A percentile compares a stretch with the other conserved stretches of the same genome.
Conservation (phyloP, 352 stramenopile genomes). For the Hyaloperonospora brassicae region DNA sequence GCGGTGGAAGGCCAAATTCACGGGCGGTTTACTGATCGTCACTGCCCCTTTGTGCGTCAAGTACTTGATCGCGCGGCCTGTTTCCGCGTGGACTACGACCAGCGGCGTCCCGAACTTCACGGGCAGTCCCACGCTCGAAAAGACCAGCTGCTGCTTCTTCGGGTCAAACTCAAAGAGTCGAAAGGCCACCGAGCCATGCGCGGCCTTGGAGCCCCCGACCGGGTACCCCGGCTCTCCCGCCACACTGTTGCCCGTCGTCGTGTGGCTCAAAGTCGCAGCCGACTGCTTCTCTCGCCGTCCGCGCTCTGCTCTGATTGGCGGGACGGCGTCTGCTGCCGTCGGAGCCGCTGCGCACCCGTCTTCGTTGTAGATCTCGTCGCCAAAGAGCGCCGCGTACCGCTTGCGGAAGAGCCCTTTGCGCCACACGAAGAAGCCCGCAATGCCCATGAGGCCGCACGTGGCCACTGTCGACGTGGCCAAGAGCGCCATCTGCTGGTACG, state of each 20-base stretch:
- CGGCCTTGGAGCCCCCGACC: conserved; percentile 8
- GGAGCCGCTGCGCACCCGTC: conserved; percentile 2
- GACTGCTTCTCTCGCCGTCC: conserved; percentile 8
- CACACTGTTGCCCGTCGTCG: conserved; percentile 18
- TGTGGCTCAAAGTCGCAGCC: conserved; percentile 7
- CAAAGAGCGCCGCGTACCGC: conserved; percentile 62
- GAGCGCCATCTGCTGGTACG: conserved; percentile 63
- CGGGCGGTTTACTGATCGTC: conserved; percentile 56
- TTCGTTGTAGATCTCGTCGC: conserved; percentile 42
- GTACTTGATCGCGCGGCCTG: conserved; percentile 53
- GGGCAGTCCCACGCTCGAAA: conserved; percentile 44
- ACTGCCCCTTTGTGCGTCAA: conserved; percentile 49
- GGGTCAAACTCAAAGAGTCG: conserved; percentile 61
- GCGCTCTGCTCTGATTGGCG: conserved; percentile 10
- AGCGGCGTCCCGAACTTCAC: conserved; percentile 49
- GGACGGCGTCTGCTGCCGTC: conserved; percentile 4
- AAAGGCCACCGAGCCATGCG: conserved; percentile 48
- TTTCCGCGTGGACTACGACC: conserved; percentile 56
- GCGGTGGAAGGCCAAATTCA: conserved; percentile 55
- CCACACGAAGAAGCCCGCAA: conserved; percentile 66
- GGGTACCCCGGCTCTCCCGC: conserved; percentile 15
- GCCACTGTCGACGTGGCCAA: conserved; percentile 42
- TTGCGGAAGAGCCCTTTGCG: conserved; percentile 62
- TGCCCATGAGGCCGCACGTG: conserved; percentile 49
- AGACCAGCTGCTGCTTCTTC: conserved; percentile 38